Percentiles rank a stretch among this genome's conserved stretches.
Evolutionary conservation across 495 filamentous ascomycete genomes (phyloP).

Genomic region (Neurospora sp.): DNA sequence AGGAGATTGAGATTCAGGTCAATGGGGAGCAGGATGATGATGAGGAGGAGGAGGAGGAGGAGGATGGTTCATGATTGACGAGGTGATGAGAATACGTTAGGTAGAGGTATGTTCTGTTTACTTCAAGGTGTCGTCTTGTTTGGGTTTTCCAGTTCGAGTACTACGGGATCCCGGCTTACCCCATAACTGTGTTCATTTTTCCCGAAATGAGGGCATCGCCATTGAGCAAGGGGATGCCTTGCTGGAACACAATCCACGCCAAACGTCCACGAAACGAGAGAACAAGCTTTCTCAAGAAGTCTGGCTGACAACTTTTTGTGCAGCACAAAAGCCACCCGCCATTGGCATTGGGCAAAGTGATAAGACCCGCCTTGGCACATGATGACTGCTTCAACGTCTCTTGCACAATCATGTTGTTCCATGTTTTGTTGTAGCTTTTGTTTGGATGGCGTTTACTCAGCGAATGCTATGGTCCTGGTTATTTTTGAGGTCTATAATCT

Average conservation of each 20-base stretch:
- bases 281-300: neutral
- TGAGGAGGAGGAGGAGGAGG: neutral
- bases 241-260: neutral
- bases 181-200: neutral
- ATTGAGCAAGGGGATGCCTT: neutral
- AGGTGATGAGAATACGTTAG: neutral
- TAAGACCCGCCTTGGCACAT: neutral
- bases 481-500: neutral
- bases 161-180: neutral
- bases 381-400: neutral
- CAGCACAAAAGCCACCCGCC: neutral
- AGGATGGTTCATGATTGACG: neutral
- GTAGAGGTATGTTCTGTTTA: neutral
- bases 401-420: neutral
- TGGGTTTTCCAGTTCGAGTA: neutral
- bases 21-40: neutral
- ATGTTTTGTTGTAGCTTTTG: neutral
- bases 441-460: neutral
- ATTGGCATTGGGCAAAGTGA: neutral
- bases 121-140: neutral
- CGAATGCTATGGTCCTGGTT: neutral
- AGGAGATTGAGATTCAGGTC: conserved; percentile 4
- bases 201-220: neutral
- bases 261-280: neutral
- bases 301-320: neutral